phyloP scores from a whole-genome alignment of 495 filamentous ascomycete species.

The Corynascus novoguineensis region DNA sequence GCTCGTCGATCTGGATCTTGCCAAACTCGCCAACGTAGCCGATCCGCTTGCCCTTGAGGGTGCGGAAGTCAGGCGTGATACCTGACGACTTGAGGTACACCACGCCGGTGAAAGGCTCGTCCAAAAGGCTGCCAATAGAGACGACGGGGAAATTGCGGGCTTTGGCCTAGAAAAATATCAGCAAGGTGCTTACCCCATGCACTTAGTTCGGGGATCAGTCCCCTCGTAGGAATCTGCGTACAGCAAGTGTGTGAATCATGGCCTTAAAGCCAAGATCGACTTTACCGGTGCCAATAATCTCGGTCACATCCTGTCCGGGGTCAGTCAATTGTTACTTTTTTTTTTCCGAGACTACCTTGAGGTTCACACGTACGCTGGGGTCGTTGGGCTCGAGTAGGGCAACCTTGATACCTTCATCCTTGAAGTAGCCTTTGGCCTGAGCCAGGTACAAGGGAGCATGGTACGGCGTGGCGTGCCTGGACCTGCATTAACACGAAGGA shows the following conservation, averaged over 20 bases:
- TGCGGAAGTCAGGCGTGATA: slow-evolving; percentile 59
- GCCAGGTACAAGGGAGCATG: slow-evolving; percentile 67
- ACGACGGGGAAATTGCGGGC: slow-evolving; percentile 63
- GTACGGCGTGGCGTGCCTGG: slow-evolving; percentile 67
- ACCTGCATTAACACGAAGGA: not conserved
- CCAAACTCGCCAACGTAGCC: slow-evolving; percentile 70
- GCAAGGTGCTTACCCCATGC: not conserved
- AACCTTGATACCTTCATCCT: slow-evolving; percentile 63
- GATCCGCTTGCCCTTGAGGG: slow-evolving; percentile 64
- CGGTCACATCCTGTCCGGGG: slow-evolving; percentile 51
- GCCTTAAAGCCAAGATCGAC: slow-evolving; percentile 71
- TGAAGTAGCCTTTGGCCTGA: slow-evolving; percentile 64
- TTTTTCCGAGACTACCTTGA: too few species aligned
- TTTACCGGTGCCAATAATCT: slow-evolving; percentile 66
- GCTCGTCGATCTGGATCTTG: slow-evolving; percentile 72
- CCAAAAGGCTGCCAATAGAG: slow-evolving; percentile 62
- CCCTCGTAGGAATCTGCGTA: too few species aligned
- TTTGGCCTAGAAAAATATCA: slow-evolving; percentile 49
- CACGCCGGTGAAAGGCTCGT: slow-evolving; percentile 68
- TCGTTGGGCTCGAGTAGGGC: slow-evolving; percentile 67
- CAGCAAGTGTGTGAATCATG: slow-evolving; percentile 68
- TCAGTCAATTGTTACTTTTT: not conserved
- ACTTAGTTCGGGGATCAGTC: not conserved
- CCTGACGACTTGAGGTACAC: slow-evolving; percentile 64
- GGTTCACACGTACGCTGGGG: slow-evolving; percentile 42